Evolutionary conservation across 2,329 filamentous ascomycete genomes (phyloP).

Genomic region (Ophiostoma sp.): DNA sequence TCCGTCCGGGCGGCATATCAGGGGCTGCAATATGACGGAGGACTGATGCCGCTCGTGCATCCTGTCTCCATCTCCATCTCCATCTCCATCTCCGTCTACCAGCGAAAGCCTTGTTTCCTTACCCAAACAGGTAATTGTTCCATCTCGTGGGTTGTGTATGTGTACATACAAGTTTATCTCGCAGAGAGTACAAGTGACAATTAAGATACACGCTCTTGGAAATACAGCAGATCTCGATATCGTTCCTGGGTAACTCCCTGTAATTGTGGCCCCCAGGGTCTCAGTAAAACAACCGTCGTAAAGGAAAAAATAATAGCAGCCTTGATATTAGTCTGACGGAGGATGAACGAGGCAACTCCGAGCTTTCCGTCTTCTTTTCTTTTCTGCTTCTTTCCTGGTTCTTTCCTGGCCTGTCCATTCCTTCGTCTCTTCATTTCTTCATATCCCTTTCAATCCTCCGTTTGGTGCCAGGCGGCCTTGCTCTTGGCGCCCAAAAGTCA

Average conservation of each 20-base stretch:
- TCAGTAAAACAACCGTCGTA: neutral
- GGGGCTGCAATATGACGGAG: neutral
- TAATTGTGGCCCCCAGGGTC: neutral
- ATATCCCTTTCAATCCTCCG: neutral
- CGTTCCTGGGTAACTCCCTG: neutral
- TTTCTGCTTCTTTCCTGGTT: neutral
- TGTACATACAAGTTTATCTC: neutral
- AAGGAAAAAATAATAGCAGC: neutral
- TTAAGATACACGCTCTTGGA: neutral
- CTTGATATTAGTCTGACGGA: slow-evolving; percentile 6
- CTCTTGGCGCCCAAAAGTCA: neutral
- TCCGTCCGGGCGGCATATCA: neutral
- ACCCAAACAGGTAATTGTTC: slow-evolving; percentile 1
- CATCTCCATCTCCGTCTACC: neutral
- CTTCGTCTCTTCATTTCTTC: neutral
- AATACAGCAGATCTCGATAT: neutral
- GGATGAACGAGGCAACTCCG: slow-evolving; percentile 3
- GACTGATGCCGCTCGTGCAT: neutral
- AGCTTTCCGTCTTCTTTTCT: neutral
- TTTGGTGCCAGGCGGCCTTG: neutral
- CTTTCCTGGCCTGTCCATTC: neutral
- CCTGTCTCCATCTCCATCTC: neutral
- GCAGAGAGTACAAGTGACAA: neutral
- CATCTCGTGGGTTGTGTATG: slow-evolving; percentile 10
- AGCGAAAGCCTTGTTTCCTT: neutral